Base-by-base conservation (phyloP, 2,329 filamentous ascomycete species). In the Pleomassaria siparia region DNA sequence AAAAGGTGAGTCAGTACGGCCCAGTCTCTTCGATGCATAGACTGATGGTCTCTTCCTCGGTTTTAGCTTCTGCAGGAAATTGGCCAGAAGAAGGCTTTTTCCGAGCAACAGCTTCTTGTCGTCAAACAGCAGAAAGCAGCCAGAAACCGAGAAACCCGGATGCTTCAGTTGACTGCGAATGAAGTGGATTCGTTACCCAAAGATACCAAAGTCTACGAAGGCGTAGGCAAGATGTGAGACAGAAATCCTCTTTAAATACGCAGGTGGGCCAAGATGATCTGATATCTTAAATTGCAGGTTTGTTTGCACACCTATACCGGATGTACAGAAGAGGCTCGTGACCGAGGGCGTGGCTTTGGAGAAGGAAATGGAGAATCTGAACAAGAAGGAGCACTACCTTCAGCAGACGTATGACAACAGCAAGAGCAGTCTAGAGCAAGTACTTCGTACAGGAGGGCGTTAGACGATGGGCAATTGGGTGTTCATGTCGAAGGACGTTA, bases 401-500 rank as follows among this genome's bases (percentile, higher is more conserved):
- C 92, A 97, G 76, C 95, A 90, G 48, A 97, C 94, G 41, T 88
- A 90, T 69, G 91, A 95, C 76, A 99, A 97, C 66, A 96, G 91
- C 72, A 85, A 87, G 60, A 85, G 91, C 58, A 90, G 96, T 66
- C 87, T 97, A 59, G 87, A 96, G 69, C 87, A 91, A 72, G 92
- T 97, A 67, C 80, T 97, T 64, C 28, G 28, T 3, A 20, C 18
- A 10, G 35, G 35, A 37, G 35, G 20, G 24, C 32, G 16, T 11
- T 15, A 24, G 25, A 16, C 5, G 26, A 22, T 22, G 18, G 24
- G 18, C 4, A 5, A 13, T 20, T 37, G 24, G 18, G 18, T 35
- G n/a, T 6, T 16, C 12, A 18, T 11, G 8, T 35, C 16, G 15
- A 18, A 11, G 20, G 6, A 4, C 6, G 16, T 5, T 7, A 7